These are phyloP conservation scores for Breynia disticha DNA, from an alignment of 441 rosid species.

Conservation along the genomic window DNA sequence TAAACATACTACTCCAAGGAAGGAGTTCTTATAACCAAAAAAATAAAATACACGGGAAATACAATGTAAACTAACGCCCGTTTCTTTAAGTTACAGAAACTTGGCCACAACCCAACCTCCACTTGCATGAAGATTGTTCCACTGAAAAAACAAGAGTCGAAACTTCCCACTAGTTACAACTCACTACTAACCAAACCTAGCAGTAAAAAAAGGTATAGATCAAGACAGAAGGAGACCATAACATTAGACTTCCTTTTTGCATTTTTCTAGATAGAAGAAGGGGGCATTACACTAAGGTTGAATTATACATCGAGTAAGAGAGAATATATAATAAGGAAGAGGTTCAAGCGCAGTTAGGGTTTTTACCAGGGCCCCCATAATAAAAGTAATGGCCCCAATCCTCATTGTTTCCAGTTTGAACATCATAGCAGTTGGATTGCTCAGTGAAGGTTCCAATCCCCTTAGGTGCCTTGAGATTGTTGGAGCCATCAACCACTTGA, in stretches of 20 bases:
- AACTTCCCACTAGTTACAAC: conserved; percentile 55
- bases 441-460: conserved; percentile 84
- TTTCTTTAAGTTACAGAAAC: conserved; percentile 38
- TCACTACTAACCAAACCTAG: conserved; percentile 33
- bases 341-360: conserved; percentile 56
- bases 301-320: conserved; percentile 45
- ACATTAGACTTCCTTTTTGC: conserved; percentile 9
- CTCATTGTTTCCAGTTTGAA: conserved; percentile 68
- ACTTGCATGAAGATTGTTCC: conserved; percentile 41
- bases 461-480: conserved; percentile 89
- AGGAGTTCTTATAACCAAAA: conserved; percentile 16
- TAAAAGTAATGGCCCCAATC: conserved; percentile 99
- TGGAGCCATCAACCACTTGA: conserved; percentile 82
- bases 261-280: conserved; percentile 4
- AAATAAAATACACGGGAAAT: conserved; percentile 27
- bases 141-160: conserved; percentile 28
- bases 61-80: conserved; percentile 2
- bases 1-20: too few relatives aligned
- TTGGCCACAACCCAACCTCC: conserved; percentile 31
- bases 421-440: conserved; percentile 88
- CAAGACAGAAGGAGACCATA: conserved; percentile 18
- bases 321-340: neutral
- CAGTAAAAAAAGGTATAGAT: conserved; percentile 23
- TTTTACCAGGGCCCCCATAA: conserved; percentile 96
- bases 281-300: conserved; percentile 28